These are phyloP conservation scores for Cardamine occulta DNA, from an alignment of 345 rosid species.

Conservation along the genomic window DNA sequence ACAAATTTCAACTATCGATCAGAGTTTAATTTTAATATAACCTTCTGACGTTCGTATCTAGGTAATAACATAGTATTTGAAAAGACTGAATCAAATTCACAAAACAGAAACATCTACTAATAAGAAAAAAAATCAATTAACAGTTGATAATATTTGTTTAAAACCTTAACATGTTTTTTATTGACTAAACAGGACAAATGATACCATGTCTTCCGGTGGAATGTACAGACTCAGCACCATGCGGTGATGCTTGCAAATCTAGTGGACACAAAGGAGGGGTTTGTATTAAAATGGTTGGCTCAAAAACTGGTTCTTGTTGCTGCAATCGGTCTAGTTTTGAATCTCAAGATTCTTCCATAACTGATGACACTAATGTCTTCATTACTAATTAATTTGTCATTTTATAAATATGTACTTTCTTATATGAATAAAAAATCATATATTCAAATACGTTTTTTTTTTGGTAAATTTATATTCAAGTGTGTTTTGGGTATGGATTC, in stretches of 20 bases:
- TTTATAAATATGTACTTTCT: not conserved
- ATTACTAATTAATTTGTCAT: constrained; percentile 2
- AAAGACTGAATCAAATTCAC: not conserved
- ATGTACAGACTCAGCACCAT: constrained; percentile 2
- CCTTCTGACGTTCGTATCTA: not conserved
- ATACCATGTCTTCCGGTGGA: constrained; percentile 3
- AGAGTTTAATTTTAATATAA: not conserved
- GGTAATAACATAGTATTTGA: not conserved
- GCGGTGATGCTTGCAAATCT: constrained; percentile 21
- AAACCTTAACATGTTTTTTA: constrained; percentile 5
- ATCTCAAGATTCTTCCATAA: constrained; percentile 10
- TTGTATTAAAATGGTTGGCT: not conserved
- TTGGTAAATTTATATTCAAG: not conserved
- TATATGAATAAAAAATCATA: not conserved
- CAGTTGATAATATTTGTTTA: not conserved
- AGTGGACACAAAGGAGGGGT: constrained; percentile 33
- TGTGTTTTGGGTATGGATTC: not conserved
- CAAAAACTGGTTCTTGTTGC: constrained; percentile 23
- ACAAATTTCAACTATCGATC: not conserved
- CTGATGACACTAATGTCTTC: not conserved
- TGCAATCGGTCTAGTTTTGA: not conserved
- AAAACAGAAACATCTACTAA: not conserved
- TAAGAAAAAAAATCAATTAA: not conserved
- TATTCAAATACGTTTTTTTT: not conserved
- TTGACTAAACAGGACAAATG: constrained; percentile 24